phyloP scores from a whole-genome alignment of 1,284 basidiomycete species.

The Papiliotrema terrestris region DNA sequence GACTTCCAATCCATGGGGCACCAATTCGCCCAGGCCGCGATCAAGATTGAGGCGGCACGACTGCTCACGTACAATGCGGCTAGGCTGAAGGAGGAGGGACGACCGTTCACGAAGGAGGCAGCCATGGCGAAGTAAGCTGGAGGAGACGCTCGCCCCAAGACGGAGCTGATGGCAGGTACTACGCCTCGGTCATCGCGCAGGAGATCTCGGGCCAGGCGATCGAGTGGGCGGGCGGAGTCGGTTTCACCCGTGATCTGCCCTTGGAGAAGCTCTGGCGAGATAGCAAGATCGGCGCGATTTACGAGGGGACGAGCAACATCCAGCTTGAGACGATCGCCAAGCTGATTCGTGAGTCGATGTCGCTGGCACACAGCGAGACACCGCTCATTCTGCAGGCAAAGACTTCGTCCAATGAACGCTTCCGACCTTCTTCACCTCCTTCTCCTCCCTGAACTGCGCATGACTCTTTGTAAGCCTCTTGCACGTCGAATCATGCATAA shows the following conservation, averaged over 20 bases:
- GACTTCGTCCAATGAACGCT: conserved; percentile 2
- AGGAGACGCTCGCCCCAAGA: background rate
- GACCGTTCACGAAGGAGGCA: conserved; percentile 83
- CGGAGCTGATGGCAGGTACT: conserved; percentile 54
- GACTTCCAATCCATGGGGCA: conserved; percentile 83
- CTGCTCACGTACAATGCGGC: conserved; percentile 96
- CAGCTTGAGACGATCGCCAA: conserved; percentile 96
- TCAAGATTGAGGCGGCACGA: conserved; percentile 88
- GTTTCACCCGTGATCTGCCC: conserved; percentile 90
- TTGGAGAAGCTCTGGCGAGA: conserved; percentile 95
- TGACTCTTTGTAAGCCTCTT: no score
- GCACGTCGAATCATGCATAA: no score
- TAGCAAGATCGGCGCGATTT: conserved; percentile 72
- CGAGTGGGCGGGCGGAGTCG: conserved; percentile 95
- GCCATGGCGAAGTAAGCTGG: conserved; percentile 79
- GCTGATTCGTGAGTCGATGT: conserved; percentile 55
- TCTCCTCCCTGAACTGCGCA: no score
- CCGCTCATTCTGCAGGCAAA: conserved; percentile 1
- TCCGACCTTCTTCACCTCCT: no score
- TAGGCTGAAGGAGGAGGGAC: conserved; percentile 78
- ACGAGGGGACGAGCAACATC: conserved; percentile 74
- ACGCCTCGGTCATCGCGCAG: conserved; percentile 83
- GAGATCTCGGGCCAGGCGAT: conserved; percentile 83
- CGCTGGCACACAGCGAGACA: background rate
- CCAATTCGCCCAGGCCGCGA: conserved; percentile 85